Conservation (phyloP, 1,284 basidiomycete species). For the Somion occarium region DNA sequence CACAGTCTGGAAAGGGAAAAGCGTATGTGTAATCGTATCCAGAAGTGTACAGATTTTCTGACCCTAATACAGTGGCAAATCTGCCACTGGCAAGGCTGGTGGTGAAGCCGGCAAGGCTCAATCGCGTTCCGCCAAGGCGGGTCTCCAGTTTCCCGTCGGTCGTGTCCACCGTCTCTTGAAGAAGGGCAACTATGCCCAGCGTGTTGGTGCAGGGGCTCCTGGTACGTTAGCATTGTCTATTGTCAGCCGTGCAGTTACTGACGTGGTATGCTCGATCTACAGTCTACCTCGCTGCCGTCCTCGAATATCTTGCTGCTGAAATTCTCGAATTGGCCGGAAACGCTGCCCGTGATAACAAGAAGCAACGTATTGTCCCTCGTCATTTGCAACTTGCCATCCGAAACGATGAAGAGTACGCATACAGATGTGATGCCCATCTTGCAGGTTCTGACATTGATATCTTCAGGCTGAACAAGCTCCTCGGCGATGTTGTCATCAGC, state of each 20-base stretch:
- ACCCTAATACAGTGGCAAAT: conserved; percentile 41
- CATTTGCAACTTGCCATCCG: conserved; percentile 85
- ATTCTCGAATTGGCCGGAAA: conserved; percentile 87
- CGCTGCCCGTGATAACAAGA: conserved; percentile 72
- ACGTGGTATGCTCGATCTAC: conserved; percentile 5
- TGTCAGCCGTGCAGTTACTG: background rate
- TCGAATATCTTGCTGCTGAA: conserved; percentile 85
- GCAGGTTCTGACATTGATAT: conserved; percentile 1
- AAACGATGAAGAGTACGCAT: conserved; percentile 71
- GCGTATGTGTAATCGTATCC: conserved; percentile 28
- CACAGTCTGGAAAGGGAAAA: conserved; percentile 52
- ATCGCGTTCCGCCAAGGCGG: conserved; percentile 75
- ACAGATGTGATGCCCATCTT: no score
- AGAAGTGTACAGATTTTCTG: background rate
- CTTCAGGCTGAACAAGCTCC: conserved; percentile 59
- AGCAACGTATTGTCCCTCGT: conserved; percentile 80
- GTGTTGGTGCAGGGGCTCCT: conserved; percentile 67
- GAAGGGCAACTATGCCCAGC: conserved; percentile 75
- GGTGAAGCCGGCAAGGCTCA: conserved; percentile 43
- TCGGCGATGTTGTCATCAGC: conserved; percentile 75
- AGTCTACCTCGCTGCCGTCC: conserved; percentile 85
- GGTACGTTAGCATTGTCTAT: conserved; percentile 38
- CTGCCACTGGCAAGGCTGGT: conserved; percentile 51
- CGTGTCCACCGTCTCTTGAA: conserved; percentile 85
- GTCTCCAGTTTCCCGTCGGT: conserved; percentile 83